phyloP scores from a whole-genome alignment of 768 basidiomycete species.

The Tylopilus felleus region DNA sequence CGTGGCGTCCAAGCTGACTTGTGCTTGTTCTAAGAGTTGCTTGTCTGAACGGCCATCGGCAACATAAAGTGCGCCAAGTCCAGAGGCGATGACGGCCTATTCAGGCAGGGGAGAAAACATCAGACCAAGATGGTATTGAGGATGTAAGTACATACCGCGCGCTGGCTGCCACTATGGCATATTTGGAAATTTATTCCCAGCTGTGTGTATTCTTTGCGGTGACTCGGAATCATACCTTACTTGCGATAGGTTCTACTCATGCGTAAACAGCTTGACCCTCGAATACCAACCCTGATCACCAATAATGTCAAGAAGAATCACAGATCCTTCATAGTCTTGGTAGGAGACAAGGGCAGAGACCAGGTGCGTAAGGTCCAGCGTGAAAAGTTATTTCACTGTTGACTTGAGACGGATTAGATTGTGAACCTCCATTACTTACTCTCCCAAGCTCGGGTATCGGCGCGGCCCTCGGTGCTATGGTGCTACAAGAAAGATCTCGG shows the following conservation, averaged over 20 bases:
- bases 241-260: slow-evolving; percentile 34
- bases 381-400: neutral
- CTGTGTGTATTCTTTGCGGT: neutral
- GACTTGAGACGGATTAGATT: slow-evolving; percentile 44
- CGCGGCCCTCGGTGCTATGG: slow-evolving; percentile 91
- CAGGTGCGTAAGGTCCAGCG: slow-evolving; percentile 54
- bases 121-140: neutral
- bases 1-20: slow-evolving; percentile 52
- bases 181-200: neutral
- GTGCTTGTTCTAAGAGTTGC: slow-evolving; percentile 43
- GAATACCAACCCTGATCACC: slow-evolving; percentile 87
- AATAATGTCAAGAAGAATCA: slow-evolving; percentile 94
- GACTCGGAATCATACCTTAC: too few relatives aligned
- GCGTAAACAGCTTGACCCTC: slow-evolving; percentile 88
- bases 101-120: neutral
- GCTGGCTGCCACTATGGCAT: too few relatives aligned
- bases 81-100: slow-evolving; percentile 55
- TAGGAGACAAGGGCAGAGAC: slow-evolving; percentile 90
- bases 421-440: slow-evolving; percentile 96
- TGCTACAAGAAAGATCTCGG: slow-evolving; percentile 99
- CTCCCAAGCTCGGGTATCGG: slow-evolving; percentile 86
- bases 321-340: slow-evolving; percentile 92
- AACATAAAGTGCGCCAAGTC: slow-evolving; percentile 43
- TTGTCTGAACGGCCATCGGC: slow-evolving; percentile 35
- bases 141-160: too few relatives aligned